Percentiles rank a stretch among this genome's conserved stretches.
Conservation (phyloP, 768 basidiomycete species). For the Candolleomyces aberdarensis region DNA sequence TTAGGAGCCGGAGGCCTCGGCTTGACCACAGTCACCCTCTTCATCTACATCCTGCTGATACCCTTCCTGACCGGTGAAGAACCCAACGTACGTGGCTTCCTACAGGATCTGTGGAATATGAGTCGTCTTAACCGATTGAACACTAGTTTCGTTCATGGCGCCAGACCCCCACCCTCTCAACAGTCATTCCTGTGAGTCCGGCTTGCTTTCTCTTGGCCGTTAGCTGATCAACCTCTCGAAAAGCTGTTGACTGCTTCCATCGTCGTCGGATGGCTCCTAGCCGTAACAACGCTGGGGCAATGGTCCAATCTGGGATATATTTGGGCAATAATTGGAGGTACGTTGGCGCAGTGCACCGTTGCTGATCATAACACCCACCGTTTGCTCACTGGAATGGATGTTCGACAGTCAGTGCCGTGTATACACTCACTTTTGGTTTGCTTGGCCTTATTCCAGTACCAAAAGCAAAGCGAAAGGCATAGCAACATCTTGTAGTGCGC, state of each 20-base stretch:
- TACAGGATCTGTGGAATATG: not conserved
- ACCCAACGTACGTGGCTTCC: slow-evolving; percentile 52
- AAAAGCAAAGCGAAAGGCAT: slow-evolving; percentile 27
- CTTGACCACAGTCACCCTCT: slow-evolving; percentile 60
- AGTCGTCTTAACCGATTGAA: not conserved
- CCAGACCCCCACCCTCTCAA: slow-evolving; percentile 64
- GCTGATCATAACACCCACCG: not conserved
- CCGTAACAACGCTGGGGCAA: slow-evolving; percentile 60
- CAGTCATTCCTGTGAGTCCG: slow-evolving; percentile 56
- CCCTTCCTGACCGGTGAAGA: slow-evolving; percentile 67
- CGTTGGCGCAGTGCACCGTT: slow-evolving; percentile 14
- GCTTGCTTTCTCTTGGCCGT: not conserved
- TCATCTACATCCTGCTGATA: slow-evolving; percentile 66
- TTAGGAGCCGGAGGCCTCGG: slow-evolving; percentile 53
- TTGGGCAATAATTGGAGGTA: slow-evolving; percentile 62
- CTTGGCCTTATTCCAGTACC: slow-evolving; percentile 72
- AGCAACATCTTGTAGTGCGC: not conserved
- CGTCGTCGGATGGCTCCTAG: slow-evolving; percentile 64
- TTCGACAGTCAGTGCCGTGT: slow-evolving; percentile 59
- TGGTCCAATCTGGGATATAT: slow-evolving; percentile 67
- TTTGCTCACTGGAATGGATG: not conserved
- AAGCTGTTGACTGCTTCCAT: slow-evolving; percentile 64
- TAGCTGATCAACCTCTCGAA: slow-evolving; percentile 1
- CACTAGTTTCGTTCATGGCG: slow-evolving; percentile 74
- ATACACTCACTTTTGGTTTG: slow-evolving; percentile 69